Conservation (phyloP, 192 early-diverging fungal genomes). For the Dispira parvispora region DNA sequence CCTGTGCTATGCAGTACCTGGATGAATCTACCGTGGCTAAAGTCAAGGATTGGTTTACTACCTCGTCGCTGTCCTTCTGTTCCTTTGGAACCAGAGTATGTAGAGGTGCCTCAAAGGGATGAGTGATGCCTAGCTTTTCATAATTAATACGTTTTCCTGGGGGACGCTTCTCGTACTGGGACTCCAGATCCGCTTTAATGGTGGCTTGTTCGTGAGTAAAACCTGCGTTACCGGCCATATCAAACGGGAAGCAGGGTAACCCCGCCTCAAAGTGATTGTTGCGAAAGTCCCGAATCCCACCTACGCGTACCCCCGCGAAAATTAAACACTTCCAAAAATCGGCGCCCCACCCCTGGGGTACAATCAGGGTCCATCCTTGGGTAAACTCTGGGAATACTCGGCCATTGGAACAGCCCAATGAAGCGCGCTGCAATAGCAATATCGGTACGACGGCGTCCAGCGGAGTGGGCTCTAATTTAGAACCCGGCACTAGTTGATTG, state of each 20-base stretch:
- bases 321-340: conserved; percentile 74
- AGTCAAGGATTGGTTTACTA: background rate
- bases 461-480: conserved; percentile 30
- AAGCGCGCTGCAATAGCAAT: conserved; percentile 61
- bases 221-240: conserved; percentile 60
- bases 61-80: background rate
- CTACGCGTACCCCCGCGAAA: conserved; percentile 72
- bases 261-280: conserved; percentile 61
- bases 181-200: conserved; percentile 22
- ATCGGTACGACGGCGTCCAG: conserved; percentile 58
- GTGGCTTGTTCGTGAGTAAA: conserved; percentile 33
- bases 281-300: conserved; percentile 55
- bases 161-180: conserved; percentile 47
- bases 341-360: conserved; percentile 71
- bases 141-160: conserved; percentile 72
- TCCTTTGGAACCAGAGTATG: background rate
- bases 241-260: conserved; percentile 61
- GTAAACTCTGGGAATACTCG: conserved; percentile 21
- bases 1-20: background rate
- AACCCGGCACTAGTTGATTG: conserved; percentile 54
- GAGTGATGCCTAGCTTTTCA: conserved; percentile 35
- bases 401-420: background rate
- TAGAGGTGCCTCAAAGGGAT: background rate
- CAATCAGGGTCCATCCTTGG: conserved; percentile 66
- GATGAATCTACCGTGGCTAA: too few relatives aligned